Percentiles rank a stretch among this genome's conserved stretches.
Evolutionary conservation across 257 asterid species (phyloP).

Genomic region (Fraxinus anomala): DNA sequence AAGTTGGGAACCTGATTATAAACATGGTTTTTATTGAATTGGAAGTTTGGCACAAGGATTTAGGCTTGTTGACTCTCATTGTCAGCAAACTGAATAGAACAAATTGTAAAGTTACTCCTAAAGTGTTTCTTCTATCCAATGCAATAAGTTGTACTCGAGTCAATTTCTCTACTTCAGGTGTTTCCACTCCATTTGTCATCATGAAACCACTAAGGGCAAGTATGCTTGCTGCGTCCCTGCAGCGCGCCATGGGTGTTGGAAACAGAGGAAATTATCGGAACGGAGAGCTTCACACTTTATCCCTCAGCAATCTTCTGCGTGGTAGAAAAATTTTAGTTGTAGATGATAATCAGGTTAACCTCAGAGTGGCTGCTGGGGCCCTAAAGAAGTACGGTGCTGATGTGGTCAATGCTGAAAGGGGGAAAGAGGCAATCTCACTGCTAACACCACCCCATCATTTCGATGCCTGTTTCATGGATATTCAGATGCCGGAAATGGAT

Average conservation of each 20-base stretch:
- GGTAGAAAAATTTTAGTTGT: conserved; percentile 84
- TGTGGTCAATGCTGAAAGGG: conserved; percentile 76
- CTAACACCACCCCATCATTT: conserved; percentile 83
- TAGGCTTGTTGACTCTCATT: conserved; percentile 29
- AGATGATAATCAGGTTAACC: conserved; percentile 88
- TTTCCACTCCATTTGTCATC: conserved; percentile 48
- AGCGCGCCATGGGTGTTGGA: conserved; percentile 76
- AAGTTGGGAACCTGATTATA: conserved; percentile 25
- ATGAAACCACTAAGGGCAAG: conserved; percentile 83
- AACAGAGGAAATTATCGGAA: conserved; percentile 47
- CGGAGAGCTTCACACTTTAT: conserved; percentile 49
- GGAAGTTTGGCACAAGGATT: conserved; percentile 71
- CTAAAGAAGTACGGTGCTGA: conserved; percentile 93
- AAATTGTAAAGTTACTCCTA: conserved; percentile 38
- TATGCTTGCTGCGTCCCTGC: conserved; percentile 83
- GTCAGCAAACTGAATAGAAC: conserved; percentile 31
- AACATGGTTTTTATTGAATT: conserved; percentile 72
- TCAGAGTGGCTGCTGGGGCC: conserved; percentile 86
- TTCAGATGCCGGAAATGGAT: conserved; percentile 99
- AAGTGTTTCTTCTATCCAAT: conserved; percentile 61
- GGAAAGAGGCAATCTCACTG: conserved; percentile 62
- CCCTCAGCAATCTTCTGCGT: conserved; percentile 67
- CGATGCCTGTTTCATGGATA: conserved; percentile 99
- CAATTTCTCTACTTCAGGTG: conserved; percentile 29
- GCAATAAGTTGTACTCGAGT: conserved; percentile 23